A percentile compares a stretch with the other conserved stretches of the same genome.
Evolutionary conservation across 495 filamentous ascomycete species (phyloP).

Genomic region (Neurospora tetraspora): DNA sequence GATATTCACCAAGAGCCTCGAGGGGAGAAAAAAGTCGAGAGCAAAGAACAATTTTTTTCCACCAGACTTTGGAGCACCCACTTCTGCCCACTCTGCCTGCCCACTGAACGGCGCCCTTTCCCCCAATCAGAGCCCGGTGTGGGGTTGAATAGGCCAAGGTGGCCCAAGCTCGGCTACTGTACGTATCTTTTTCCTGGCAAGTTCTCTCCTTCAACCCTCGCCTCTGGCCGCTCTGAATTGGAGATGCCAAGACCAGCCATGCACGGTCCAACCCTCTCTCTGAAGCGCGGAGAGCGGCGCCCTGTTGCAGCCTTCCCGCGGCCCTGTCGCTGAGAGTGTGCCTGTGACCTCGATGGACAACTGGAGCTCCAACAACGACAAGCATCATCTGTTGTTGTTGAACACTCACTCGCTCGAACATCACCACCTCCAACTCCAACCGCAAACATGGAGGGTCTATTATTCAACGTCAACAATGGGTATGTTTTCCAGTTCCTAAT

Average conservation of each 20-base stretch:
- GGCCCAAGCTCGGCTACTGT: neutral
- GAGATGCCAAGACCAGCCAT: neutral
- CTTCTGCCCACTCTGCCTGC: neutral
- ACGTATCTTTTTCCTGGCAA: neutral
- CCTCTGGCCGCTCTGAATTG: neutral
- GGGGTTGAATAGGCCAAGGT: neutral
- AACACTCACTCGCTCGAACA: neutral
- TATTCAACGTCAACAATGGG: slow-evolving; percentile 95
- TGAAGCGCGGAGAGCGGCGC: neutral
- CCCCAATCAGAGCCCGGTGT: neutral
- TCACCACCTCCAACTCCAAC: slow-evolving; percentile 2
- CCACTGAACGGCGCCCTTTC: neutral
- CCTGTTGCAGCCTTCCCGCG: neutral
- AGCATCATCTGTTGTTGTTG: slow-evolving; percentile 5
- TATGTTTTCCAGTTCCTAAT: slow-evolving; percentile 27
- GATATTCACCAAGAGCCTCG: slow-evolving; percentile 12
- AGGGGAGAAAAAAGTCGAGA: slow-evolving; percentile 20
- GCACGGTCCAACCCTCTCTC: neutral
- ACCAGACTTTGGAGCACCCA: slow-evolving; percentile 16
- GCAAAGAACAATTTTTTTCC: slow-evolving; percentile 23
- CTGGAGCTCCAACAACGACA: neutral
- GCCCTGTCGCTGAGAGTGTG: neutral
- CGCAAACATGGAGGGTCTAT: slow-evolving; percentile 77
- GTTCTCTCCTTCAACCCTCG: neutral
- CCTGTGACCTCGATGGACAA: neutral